Evolutionary conservation across 345 rosid species (phyloP).

Genomic region (Turritis glabra): DNA sequence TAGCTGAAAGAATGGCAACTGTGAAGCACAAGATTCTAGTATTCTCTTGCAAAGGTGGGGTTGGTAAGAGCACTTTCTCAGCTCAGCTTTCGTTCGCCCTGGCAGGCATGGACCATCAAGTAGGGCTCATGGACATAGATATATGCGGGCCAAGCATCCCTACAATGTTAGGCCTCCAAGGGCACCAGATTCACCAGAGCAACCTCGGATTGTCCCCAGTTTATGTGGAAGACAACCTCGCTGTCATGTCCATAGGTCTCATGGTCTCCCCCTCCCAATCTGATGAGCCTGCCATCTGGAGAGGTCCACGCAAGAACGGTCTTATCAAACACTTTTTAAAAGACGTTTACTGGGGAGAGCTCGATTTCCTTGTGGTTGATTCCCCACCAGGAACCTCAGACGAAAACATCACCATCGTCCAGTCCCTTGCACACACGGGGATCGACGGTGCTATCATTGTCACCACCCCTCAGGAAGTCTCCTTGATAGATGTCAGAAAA

Average conservation of each 20-base stretch:
- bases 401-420: conserved; percentile 91
- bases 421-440: conserved; percentile 79
- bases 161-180: conserved; percentile 95
- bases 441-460: conserved; percentile 93
- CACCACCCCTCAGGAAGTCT: conserved; percentile 92
- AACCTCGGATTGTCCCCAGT: conserved; percentile 99
- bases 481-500: conserved; percentile 91
- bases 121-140: conserved; percentile 87
- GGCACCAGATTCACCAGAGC: conserved; percentile 94
- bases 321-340: conserved; percentile 89
- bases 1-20: conserved; percentile 91
- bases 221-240: conserved; percentile 91
- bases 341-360: conserved; percentile 94
- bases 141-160: conserved; percentile 98
- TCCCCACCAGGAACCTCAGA: conserved; percentile 98
- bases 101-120: conserved; percentile 85
- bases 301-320: conserved; percentile 93
- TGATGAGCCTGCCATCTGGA: conserved; percentile 96
- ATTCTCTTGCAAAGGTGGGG: conserved; percentile 95
- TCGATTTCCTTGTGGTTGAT: conserved; percentile 86
- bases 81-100: conserved; percentile 89
- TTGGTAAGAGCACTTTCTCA: conserved; percentile 96
- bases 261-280: conserved; percentile 96
- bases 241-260: conserved; percentile 97
- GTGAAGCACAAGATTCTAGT: conserved; percentile 89